Evolutionary conservation across 192 early-diverging fungal species (phyloP), one percentile per base, ranked within the genome.

Genomic region (Backusella circina): DNA sequence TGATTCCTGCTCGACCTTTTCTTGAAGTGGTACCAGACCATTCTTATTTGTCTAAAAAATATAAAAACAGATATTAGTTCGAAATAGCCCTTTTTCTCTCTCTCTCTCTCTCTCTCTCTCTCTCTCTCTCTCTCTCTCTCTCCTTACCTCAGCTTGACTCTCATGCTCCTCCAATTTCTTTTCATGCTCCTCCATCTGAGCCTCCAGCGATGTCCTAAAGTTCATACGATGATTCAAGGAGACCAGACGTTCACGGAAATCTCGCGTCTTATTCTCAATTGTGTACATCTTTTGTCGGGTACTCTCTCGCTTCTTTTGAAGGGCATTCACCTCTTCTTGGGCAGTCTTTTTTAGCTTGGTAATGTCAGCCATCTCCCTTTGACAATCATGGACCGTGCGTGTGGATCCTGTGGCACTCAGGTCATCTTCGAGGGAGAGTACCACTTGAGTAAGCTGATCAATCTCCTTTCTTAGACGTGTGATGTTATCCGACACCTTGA

Each of bases 341-440:
- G 78, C 80, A 50, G 32, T 10, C 77, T 84, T 82, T 80, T 87
- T 84, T 23, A 77, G 71, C 39, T 41, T 41, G 39, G 87, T 84
- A 6, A 89, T 72, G 1, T 61, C 41, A 4, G 85, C 84, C 9
- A 90, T 77, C 54, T 94, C 91, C 10, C 74, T 77, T 75, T 92
- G 90, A 37, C 89, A 84, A 30, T 96, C 91, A 4, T 90, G 88
- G 26, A 88, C 72, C 5, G 92, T 93, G 73, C 88, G 89, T 13
- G 82, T 84, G 1, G 91, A 91, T 0, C 91, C 92, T 1, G 90
- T 77, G 4, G 57, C 70, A 18, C 80, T 78, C 50, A 92, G 77
- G 9, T 90, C 83, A 0, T 75, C 73, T 39, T 88, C 77, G 39
- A 92, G 28, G 0, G 69, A n/a, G 30, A 74, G 74, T 23, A 94